A percentile compares a stretch with the other conserved stretches of the same genome.
phyloP scores from a whole-genome alignment of 2,329 filamentous ascomycete species.

The Keithomyces neogunnii region DNA sequence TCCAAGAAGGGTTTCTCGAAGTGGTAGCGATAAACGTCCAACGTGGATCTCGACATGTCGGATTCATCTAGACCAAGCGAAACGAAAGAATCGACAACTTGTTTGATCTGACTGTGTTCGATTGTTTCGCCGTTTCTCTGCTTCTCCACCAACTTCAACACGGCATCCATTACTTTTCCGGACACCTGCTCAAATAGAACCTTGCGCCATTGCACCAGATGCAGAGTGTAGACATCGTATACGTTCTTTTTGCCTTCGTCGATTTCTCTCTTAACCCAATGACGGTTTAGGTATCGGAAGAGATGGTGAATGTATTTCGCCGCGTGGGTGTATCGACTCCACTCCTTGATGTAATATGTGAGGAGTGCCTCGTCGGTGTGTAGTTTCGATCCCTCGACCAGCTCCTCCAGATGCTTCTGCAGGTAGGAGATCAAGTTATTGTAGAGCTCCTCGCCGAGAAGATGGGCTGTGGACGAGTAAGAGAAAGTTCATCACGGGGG shows the following conservation, averaged over 20 bases:
- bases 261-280: slow-evolving; percentile 99
- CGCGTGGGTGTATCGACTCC: slow-evolving; percentile 89
- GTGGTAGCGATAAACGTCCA: slow-evolving; percentile 87
- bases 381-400: slow-evolving; percentile 63
- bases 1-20: slow-evolving; percentile 90
- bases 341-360: slow-evolving; percentile 91
- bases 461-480: slow-evolving; percentile 54
- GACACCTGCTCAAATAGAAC: slow-evolving; percentile 83
- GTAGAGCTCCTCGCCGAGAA: slow-evolving; percentile 94
- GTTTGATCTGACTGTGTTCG: slow-evolving; percentile 93
- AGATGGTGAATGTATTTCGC: slow-evolving; percentile 97
- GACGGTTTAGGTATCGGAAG: slow-evolving; percentile 90
- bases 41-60: slow-evolving; percentile 85
- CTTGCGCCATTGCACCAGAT: slow-evolving; percentile 90
- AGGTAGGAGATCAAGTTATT: slow-evolving; percentile 84
- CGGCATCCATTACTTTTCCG: slow-evolving; percentile 86
- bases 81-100: slow-evolving; percentile 92
- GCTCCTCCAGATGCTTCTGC: slow-evolving; percentile 61
- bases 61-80: slow-evolving; percentile 90
- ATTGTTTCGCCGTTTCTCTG: slow-evolving; percentile 97
- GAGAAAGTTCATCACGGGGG: background rate
- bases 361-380: slow-evolving; percentile 88
- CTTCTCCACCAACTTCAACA: slow-evolving; percentile 91
- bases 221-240: slow-evolving; percentile 95
- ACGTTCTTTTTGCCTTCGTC: slow-evolving; percentile 98